Percentiles rank a stretch among this genome's conserved stretches.
These are phyloP conservation scores for Auriculariales sp. DNA, from an alignment of 768 basidiomycete species.

Conservation along the genomic window DNA sequence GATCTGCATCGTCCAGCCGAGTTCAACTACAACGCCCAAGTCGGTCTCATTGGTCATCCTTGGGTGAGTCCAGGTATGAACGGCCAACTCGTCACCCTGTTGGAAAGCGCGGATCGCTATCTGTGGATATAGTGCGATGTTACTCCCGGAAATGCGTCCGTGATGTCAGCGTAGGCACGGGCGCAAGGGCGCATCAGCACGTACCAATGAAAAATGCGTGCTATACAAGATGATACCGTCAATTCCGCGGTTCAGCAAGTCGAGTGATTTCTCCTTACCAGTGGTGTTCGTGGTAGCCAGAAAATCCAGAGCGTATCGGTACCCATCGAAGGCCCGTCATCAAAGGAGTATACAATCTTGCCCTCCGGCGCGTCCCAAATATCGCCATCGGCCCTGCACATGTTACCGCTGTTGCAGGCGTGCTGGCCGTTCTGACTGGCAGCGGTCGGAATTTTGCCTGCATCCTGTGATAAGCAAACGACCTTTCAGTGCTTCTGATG, in stretches of 20 bases:
- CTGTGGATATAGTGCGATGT: neutral
- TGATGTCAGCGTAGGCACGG: neutral
- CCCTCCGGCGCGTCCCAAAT: conserved; percentile 68
- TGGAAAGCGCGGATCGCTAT: conserved; percentile 1
- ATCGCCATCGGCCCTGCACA: conserved; percentile 36
- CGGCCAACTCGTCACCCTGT: conserved; percentile 1
- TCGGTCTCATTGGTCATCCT: conserved; percentile 72
- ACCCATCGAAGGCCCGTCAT: conserved; percentile 51
- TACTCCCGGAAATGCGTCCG: neutral
- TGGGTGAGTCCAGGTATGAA: conserved; percentile 60
- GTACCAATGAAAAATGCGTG: conserved; percentile 76
- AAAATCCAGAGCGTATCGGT: neutral
- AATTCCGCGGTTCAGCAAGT: no score
- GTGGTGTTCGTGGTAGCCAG: conserved; percentile 12
- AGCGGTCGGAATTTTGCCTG: conserved; percentile 57
- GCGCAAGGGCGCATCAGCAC: conserved; percentile 37
- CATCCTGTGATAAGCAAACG: conserved; percentile 26
- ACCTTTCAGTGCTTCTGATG: conserved; percentile 12
- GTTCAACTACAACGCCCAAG: conserved; percentile 53
- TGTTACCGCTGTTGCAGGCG: conserved; percentile 67
- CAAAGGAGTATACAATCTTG: conserved; percentile 51
- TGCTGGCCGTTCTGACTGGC: conserved; percentile 20
- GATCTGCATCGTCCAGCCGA: conserved; percentile 71
- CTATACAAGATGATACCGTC: no score
- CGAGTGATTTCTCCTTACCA: no score